Evolutionary conservation across 805 yeast genomes (phyloP).

Genomic region (Candida chauliodis): DNA sequence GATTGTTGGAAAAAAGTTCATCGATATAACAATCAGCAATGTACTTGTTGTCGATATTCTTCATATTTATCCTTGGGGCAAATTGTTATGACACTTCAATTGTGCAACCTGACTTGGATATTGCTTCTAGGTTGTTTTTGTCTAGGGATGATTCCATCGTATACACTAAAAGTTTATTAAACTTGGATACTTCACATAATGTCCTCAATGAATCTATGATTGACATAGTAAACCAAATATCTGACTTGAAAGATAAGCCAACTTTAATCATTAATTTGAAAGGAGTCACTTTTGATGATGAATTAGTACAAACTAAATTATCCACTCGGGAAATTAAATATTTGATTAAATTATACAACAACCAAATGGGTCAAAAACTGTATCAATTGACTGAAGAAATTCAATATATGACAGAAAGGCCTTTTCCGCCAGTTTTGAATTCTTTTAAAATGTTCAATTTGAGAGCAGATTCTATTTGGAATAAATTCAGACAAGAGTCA

Average conservation of each 20-base stretch:
- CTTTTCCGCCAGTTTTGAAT: conserved; percentile 8
- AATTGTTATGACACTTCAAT: background rate
- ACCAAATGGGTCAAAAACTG: conserved; percentile 8
- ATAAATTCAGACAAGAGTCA: conserved; percentile 15
- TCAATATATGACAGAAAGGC: conserved; percentile 13
- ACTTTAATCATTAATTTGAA: conserved; percentile 5
- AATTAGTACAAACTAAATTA: background rate
- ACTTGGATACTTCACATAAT: background rate
- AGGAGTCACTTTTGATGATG: background rate
- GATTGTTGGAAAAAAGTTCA: background rate
- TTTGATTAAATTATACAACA: conserved; percentile 19
- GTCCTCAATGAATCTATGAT: background rate
- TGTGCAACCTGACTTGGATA: background rate
- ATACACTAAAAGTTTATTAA: background rate
- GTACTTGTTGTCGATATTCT: background rate
- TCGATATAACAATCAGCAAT: background rate
- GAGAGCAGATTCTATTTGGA: conserved; percentile 36
- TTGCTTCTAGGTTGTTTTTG: background rate
- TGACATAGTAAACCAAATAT: background rate
- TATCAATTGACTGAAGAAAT: conserved; percentile 25
- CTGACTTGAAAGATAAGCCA: background rate
- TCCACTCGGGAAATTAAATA: background rate
- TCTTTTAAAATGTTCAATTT: conserved; percentile 27
- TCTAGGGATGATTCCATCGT: background rate
- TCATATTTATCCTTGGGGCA: background rate